Evolutionary conservation across 1,284 basidiomycete species (phyloP).

Genomic region (Pseudozyma sp.): DNA sequence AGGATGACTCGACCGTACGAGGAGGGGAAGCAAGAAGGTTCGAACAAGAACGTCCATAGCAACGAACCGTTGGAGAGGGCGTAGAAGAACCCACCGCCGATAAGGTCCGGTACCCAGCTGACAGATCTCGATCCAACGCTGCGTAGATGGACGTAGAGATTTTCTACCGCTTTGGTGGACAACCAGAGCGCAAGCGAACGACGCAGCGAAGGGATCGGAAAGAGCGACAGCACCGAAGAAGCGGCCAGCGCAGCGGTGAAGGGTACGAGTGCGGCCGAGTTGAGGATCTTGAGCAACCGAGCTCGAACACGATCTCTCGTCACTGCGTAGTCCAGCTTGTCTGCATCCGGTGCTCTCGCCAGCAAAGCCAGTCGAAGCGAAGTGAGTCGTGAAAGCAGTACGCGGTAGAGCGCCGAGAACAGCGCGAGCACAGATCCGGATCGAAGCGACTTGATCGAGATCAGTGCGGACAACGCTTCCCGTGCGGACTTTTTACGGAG

Average conservation of each 20-base stretch:
- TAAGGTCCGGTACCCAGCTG: slow-evolving; percentile 56
- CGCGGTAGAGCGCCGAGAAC: slow-evolving; percentile 54
- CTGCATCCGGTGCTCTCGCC: slow-evolving; percentile 11
- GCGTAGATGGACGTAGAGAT: slow-evolving; percentile 38
- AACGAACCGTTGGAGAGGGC: slow-evolving; percentile 61
- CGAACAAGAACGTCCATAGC: slow-evolving; percentile 60
- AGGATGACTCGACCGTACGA: slow-evolving; percentile 51
- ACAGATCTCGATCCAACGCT: slow-evolving; percentile 21
- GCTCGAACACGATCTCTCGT: slow-evolving; percentile 42
- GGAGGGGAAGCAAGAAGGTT: slow-evolving; percentile 52
- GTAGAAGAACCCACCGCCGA: slow-evolving; percentile 55
- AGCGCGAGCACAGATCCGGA: slow-evolving; percentile 43
- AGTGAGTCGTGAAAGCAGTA: slow-evolving; percentile 32
- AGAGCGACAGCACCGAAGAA: slow-evolving; percentile 25
- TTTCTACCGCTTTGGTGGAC: slow-evolving; percentile 45
- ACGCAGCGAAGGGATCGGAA: slow-evolving; percentile 39
- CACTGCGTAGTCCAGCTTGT: slow-evolving; percentile 16
- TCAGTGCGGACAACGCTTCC: slow-evolving; percentile 32
- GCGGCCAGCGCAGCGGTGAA: slow-evolving; percentile 35
- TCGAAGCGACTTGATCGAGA: slow-evolving; percentile 37
- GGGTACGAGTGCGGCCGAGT: slow-evolving; percentile 41
- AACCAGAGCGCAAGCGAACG: slow-evolving; percentile 45
- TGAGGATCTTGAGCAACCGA: slow-evolving; percentile 29
- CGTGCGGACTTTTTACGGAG: slow-evolving; percentile 41
- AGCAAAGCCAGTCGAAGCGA: slow-evolving; percentile 31